Evolutionary conservation across 2,329 filamentous ascomycete species (phyloP).

Genomic region (Cladosporium halotolerans): DNA sequence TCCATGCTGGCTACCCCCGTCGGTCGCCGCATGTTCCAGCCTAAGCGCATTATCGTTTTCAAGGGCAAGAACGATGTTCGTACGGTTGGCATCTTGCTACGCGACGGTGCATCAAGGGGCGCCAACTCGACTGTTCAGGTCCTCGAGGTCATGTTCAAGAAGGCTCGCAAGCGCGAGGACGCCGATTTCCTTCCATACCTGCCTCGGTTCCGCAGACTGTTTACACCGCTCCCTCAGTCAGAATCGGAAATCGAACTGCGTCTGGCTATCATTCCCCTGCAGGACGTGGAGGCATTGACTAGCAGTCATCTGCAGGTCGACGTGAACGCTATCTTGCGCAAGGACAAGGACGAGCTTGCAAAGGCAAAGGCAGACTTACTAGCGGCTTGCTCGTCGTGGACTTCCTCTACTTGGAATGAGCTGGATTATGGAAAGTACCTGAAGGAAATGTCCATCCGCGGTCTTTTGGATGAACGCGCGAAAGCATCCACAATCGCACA

Average conservation of each 20-base stretch:
- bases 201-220: conserved; percentile 59
- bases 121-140: conserved; percentile 66
- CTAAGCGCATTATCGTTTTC: conserved; percentile 74
- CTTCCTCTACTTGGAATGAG: conserved; percentile 71
- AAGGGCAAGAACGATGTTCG: conserved; percentile 70
- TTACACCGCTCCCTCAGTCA: conserved; percentile 61
- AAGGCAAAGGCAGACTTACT: conserved; percentile 63
- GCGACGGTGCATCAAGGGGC: conserved; percentile 65
- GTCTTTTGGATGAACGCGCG: conserved; percentile 66
- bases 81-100: conserved; percentile 71
- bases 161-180: conserved; percentile 63
- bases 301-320: conserved; percentile 48
- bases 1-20: conserved; percentile 72
- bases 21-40: conserved; percentile 70
- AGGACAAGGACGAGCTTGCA: conserved; percentile 43
- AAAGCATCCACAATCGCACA: conserved; percentile 59
- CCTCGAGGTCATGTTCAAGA: conserved; percentile 61
- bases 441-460: conserved; percentile 74
- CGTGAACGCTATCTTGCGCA: conserved; percentile 33
- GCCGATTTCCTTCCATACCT: conserved; percentile 86
- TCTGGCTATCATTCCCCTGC: conserved; percentile 62
- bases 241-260: conserved; percentile 64
- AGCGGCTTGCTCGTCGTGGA: conserved; percentile 68
- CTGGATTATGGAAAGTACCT: conserved; percentile 68
- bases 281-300: conserved; percentile 80